These are phyloP conservation scores for Candida mesenterica DNA, from an alignment of 1,139 yeast genomes.

Conservation along the genomic window DNA sequence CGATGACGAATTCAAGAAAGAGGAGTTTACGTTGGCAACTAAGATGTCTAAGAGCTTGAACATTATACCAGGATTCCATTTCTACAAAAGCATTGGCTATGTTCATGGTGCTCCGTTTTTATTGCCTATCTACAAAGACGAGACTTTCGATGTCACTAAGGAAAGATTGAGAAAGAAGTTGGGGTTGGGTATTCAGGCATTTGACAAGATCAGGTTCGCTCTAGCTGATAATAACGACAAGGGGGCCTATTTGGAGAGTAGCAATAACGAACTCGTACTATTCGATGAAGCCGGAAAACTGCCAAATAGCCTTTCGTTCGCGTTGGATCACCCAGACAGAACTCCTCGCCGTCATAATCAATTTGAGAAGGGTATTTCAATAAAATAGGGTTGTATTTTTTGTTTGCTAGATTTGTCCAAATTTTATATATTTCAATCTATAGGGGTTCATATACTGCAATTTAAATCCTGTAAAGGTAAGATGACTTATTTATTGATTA, in stretches of 20 bases:
- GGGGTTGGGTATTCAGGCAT: constrained; percentile 78
- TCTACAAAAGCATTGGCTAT: constrained; percentile 64
- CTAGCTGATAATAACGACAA: constrained; percentile 44
- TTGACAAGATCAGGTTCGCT: constrained; percentile 70
- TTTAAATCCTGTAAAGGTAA: too few species aligned
- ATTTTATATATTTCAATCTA: too few species aligned
- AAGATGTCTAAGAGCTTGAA: constrained; percentile 38
- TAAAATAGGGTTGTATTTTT: too few species aligned
- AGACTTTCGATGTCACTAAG: constrained; percentile 62
- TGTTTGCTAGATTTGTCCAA: too few species aligned
- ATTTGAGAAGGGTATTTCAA: constrained; percentile 62
- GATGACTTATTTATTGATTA: too few species aligned
- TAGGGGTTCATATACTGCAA: too few species aligned
- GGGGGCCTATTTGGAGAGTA: constrained; percentile 48
- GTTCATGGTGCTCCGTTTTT: constrained; percentile 89
- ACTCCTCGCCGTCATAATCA: constrained; percentile 45
- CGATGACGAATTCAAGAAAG: constrained; percentile 20
- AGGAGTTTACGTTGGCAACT: constrained; percentile 31
- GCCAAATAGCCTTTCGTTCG: constrained; percentile 45
- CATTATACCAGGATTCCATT: constrained; percentile 61
- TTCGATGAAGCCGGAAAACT: constrained; percentile 54
- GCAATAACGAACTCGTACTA: constrained; percentile 52
- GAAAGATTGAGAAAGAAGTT: constrained; percentile 63
- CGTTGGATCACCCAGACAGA: constrained; percentile 86
- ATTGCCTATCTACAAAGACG: constrained; percentile 65